phyloP scores from a whole-genome alignment of 208 protist genomes.

The Naegleria lovaniensis region DNA sequence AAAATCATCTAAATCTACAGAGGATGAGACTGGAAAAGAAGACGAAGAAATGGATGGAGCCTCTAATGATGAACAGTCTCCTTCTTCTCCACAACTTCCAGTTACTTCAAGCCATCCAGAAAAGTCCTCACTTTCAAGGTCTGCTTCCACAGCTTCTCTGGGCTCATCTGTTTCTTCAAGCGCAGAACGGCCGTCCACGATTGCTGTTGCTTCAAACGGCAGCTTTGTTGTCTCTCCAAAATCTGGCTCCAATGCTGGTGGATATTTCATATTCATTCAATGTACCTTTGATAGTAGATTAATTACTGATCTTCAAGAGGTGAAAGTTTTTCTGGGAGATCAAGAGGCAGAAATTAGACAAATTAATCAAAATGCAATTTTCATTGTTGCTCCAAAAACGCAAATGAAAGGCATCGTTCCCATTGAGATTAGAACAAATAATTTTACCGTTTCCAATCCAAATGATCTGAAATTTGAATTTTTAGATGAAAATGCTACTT shows the following conservation, averaged over 20 bases:
- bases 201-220: neutral
- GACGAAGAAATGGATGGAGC: neutral
- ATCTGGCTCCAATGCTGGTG: neutral
- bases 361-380: slow-evolving; percentile 22
- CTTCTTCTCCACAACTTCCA: neutral
- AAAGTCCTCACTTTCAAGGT: neutral
- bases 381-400: neutral
- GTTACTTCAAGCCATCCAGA: neutral
- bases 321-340: neutral
- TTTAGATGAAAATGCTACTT: neutral
- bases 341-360: neutral
- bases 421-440: neutral
- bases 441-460: slow-evolving; percentile 2
- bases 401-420: neutral
- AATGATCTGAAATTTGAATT: neutral
- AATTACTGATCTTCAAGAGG: neutral
- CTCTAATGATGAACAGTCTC: neutral
- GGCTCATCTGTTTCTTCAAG: neutral
- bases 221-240: neutral
- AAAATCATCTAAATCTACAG: neutral
- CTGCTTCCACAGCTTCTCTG: neutral
- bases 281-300: neutral
- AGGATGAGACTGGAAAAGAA: neutral
- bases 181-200: neutral
- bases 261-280: slow-evolving; percentile 11